Conservation (phyloP, 768 basidiomycete species). For the Tulasnella sp. region DNA sequence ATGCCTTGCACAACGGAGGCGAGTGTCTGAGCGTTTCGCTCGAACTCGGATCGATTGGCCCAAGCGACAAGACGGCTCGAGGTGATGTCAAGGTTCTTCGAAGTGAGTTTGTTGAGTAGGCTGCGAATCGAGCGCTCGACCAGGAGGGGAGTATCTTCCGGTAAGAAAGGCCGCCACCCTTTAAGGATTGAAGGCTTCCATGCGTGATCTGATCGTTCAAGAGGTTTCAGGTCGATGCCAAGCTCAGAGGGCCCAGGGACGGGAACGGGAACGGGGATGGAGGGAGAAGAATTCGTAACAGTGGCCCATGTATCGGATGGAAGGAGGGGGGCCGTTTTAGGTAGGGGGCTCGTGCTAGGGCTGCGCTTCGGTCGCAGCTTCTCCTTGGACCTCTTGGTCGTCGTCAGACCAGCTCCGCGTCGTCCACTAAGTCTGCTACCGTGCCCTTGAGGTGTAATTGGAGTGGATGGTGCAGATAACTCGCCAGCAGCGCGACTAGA, state of each 20-base stretch:
- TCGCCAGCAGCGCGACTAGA: background rate
- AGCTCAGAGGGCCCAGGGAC: background rate
- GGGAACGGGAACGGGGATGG: background rate
- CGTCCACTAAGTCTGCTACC: slow-evolving; percentile 2
- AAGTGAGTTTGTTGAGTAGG: slow-evolving; percentile 1
- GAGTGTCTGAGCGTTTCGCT: slow-evolving; percentile 8
- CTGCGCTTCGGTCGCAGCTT: slow-evolving; percentile 1
- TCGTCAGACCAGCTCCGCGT: background rate
- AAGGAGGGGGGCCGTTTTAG: background rate
- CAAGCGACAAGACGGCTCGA: background rate
- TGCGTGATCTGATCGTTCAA: background rate
- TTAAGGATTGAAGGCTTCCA: background rate
- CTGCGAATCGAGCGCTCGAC: background rate
- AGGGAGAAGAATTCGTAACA: background rate
- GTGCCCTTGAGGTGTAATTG: background rate
- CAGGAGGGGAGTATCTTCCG: background rate
- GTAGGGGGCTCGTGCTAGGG: background rate
- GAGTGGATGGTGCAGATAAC: background rate
- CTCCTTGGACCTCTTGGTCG: background rate
- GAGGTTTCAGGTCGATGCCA: background rate
- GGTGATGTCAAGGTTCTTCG: slow-evolving; percentile 5
- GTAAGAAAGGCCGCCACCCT: background rate
- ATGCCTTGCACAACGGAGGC: background rate
- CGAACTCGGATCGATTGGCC: slow-evolving; percentile 2
- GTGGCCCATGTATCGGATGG: background rate